These are phyloP conservation scores for Eucalyptus cloeziana DNA, from an alignment of 345 rosid species.

Conservation along the genomic window DNA sequence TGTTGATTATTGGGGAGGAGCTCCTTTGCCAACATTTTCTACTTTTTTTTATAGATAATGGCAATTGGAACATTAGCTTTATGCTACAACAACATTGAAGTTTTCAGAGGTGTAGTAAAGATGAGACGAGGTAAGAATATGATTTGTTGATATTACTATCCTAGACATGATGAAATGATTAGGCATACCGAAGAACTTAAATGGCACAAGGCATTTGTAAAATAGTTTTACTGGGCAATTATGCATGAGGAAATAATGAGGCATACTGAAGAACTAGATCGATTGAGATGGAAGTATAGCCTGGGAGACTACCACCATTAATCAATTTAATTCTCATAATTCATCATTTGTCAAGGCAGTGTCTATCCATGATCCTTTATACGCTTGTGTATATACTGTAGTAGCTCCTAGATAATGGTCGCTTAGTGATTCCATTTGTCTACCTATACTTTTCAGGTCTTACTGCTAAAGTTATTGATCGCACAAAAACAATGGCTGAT, in stretches of 20 bases:
- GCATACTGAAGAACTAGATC: not conserved
- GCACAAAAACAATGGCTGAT: constrained; percentile 74
- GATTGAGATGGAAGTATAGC: not conserved
- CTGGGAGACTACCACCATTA: not conserved
- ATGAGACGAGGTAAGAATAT: constrained; percentile 85
- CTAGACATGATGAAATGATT: not conserved
- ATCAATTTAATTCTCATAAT: not conserved
- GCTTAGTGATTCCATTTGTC: not conserved
- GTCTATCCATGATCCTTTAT: not conserved
- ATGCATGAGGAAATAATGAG: not conserved
- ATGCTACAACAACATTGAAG: constrained; percentile 83
- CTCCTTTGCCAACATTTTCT: not conserved
- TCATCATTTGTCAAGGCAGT: not conserved
- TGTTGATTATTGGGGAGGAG: not conserved
- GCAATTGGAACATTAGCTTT: constrained; percentile 92
- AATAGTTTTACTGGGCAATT: not conserved
- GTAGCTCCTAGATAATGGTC: not conserved
- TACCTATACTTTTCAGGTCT: constrained; percentile 40
- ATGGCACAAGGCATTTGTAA: not conserved
- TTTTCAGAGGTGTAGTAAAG: constrained; percentile 92
- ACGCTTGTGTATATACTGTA: not conserved
- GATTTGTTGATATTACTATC: not conserved
- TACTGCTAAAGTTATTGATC: constrained; percentile 77
- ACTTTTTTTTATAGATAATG: constrained; percentile 51
- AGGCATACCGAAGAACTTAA: not conserved